Conservation (phyloP, 768 basidiomycete species). For the Boletus fagicola region DNA sequence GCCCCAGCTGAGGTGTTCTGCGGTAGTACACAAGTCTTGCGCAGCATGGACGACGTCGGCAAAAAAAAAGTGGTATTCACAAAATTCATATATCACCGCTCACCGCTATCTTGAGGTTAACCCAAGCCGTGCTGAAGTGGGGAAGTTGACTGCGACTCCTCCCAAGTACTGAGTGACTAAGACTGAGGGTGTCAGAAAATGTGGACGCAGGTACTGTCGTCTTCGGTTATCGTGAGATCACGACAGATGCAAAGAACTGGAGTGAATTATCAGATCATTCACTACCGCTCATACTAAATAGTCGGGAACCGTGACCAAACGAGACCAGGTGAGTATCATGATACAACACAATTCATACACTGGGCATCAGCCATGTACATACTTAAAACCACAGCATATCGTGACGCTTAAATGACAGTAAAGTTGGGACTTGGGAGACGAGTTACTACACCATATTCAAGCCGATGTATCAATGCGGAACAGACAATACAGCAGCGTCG, state of each 20-base stretch:
- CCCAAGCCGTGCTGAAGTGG: too few species aligned
- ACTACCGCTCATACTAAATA: neutral
- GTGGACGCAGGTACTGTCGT: neutral
- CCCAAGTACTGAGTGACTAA: too few species aligned
- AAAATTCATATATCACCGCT: too few species aligned
- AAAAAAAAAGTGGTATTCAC: too few species aligned
- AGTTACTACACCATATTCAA: slow-evolving; percentile 8
- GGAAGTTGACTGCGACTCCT: too few species aligned
- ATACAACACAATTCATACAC: neutral
- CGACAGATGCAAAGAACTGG: neutral
- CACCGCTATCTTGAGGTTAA: too few species aligned
- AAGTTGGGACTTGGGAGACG: neutral
- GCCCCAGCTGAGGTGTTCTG: too few species aligned
- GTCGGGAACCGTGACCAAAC: neutral
- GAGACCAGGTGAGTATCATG: neutral
- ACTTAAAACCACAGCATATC: neutral
- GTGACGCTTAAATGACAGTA: neutral
- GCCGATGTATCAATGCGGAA: slow-evolving; percentile 47
- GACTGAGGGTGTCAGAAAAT: too few species aligned
- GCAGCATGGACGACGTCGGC: too few species aligned
- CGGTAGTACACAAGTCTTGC: too few species aligned
- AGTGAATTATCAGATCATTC: neutral
- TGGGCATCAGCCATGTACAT: slow-evolving; percentile 6
- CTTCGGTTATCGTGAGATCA: neutral
- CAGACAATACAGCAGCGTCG: slow-evolving; percentile 54